Evolutionary conservation across 345 rosid genomes (phyloP).

Genomic region (Mercurialis annua): DNA sequence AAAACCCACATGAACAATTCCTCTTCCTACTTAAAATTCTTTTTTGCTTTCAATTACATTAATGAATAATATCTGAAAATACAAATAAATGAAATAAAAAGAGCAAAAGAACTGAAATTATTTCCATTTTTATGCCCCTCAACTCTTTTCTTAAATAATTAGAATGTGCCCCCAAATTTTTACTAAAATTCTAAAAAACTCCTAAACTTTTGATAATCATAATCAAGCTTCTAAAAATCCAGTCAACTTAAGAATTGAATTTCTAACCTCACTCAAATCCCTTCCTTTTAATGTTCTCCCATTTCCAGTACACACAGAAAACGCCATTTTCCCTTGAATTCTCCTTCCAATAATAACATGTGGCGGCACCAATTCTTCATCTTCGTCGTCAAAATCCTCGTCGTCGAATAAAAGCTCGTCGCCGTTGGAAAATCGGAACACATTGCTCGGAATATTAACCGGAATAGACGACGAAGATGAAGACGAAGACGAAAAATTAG

Average conservation of each 20-base stretch:
- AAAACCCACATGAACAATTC: too few species aligned
- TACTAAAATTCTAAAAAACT: not conserved
- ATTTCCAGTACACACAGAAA: conserved; percentile 66
- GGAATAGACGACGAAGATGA: conserved; percentile 27
- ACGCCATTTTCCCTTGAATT: conserved; percentile 61
- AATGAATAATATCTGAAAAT: conserved; percentile 1
- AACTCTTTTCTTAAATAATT: not conserved
- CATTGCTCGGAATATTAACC: conserved; percentile 24
- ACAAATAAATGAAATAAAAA: not conserved
- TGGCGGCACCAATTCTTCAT: conserved; percentile 45
- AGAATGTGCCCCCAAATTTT: not conserved
- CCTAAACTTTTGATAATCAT: not conserved
- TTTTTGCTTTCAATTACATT: too few species aligned
- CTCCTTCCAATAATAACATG: conserved; percentile 53
- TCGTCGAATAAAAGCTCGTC: conserved; percentile 16
- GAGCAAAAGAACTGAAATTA: not conserved
- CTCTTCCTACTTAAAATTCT: too few species aligned
- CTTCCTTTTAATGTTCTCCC: conserved; percentile 88
- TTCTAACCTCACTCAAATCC: conserved; percentile 67
- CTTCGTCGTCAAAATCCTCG: conserved; percentile 24
- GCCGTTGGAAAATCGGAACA: conserved; percentile 15
- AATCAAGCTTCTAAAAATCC: conserved; percentile 70
- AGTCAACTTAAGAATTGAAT: conserved; percentile 76
- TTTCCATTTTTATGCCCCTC: not conserved
- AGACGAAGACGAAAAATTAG: conserved; percentile 24